Base-by-base conservation (phyloP, 495 filamentous ascomycete genomes). In the Chaetomidium leptoderma region DNA sequence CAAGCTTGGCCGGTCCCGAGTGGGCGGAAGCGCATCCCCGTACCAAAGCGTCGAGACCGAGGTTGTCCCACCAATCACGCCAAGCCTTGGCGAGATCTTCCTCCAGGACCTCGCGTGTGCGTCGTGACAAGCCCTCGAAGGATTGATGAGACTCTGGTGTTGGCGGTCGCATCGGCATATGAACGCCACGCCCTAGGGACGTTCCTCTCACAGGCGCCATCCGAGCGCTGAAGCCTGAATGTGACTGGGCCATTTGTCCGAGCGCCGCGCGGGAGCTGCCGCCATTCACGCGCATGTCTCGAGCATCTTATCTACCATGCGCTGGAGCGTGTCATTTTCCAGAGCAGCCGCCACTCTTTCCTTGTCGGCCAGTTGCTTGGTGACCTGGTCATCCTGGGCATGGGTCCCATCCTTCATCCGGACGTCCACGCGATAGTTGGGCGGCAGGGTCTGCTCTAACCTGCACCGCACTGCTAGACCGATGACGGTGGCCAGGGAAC, bases 361-460 rank as follows among this genome's bases (percentile, higher is more conserved):
- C 76, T 98, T 98, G 73, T 98, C 95, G 45, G 83, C 88, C 33
- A 98, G 73, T 68, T 98, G 95, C 76, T 96, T 95, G 74, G 91
- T 97, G 42, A 97, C 91, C 68, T 95, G 90, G 56, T 95, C 90
- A 21, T 86, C 92, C 40, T 95, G 95, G 61, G 86, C 89, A 67
- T 97, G 93, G n/a, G 90, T 91, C 35, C 91, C 93, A 73, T 93
- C 87, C 68, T 96, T 96, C 69, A 97, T 96, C 58, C 88, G 82
- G 21, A 97, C 90, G 73, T 97, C 91, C 10, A 97, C 79, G 19
- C 93, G 83, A 69, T 92, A 98, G 53, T 91, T 85, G n/a, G 93
- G 88, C 1, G 93, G 95, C 42, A 98, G 78, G 9, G 87, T 85
- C 69, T 96, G 88, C 68, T 97, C 91, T 26, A 98, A 78, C 30